Conservation (phyloP, 352 stramenopile species). For the Globisporangium emineosum region DNA sequence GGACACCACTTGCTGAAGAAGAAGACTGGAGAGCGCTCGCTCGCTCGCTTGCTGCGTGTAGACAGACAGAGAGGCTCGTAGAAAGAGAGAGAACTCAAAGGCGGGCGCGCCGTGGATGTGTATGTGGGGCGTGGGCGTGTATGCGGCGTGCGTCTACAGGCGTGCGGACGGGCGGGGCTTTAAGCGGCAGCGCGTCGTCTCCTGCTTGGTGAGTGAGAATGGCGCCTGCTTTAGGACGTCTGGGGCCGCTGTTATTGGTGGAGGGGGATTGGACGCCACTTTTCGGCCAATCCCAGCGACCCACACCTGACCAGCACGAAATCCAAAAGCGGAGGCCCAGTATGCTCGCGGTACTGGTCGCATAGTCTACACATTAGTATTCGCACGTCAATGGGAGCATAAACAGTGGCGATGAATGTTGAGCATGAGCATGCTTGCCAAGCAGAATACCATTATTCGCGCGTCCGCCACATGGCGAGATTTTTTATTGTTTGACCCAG, state of each 20-base stretch:
- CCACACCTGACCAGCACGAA: no score
- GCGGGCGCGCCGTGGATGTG: background rate
- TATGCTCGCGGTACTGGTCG: no score
- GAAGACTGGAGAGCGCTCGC: background rate
- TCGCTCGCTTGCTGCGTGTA: background rate
- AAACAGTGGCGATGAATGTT: background rate
- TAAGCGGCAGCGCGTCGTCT: conserved; percentile 12
- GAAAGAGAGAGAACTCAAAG: background rate
- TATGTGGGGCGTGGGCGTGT: background rate
- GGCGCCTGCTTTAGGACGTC: background rate
- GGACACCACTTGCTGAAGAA: background rate
- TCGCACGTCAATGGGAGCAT: background rate
- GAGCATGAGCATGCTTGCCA: background rate
- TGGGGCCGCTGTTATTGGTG: conserved; percentile 30
- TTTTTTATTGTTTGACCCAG: background rate
- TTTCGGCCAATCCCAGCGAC: conserved; percentile 38
- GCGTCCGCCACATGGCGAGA: conserved; percentile 9
- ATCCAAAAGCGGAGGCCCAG: no score
- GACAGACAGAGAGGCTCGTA: background rate
- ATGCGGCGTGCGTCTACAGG: conserved; percentile 2
- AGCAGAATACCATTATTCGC: conserved; percentile 4
- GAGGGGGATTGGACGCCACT: conserved; percentile 18
- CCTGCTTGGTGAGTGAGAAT: conserved; percentile 10
- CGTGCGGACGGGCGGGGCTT: background rate
- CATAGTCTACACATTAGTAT: no score